phyloP scores from a whole-genome alignment of 1,284 basidiomycete genomes.

The Tremellales sp. region DNA sequence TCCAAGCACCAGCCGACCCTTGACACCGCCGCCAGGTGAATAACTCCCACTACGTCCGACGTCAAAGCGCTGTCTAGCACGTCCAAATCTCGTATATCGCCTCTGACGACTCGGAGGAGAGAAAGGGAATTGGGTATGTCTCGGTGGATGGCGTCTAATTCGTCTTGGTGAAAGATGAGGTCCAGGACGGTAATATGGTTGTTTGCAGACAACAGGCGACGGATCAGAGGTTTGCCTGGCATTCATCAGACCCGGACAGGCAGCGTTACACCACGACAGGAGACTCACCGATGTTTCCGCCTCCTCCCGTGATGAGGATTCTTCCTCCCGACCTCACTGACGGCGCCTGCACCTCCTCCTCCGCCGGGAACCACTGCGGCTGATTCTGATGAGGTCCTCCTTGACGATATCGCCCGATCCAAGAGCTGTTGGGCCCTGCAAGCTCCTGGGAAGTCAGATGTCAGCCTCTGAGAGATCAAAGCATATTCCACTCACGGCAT shows the following conservation, averaged over 20 bases:
- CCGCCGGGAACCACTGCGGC: neutral
- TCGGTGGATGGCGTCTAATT: slow-evolving; percentile 12
- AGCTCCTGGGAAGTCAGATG: neutral
- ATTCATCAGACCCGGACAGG: neutral
- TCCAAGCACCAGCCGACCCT: slow-evolving; percentile 31
- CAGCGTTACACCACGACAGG: neutral
- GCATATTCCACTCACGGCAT: neutral
- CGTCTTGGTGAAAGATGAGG: slow-evolving; percentile 21
- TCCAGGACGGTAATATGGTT: slow-evolving; percentile 25
- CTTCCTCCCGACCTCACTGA: neutral
- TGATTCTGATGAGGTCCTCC: neutral
- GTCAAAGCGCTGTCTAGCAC: slow-evolving; percentile 13
- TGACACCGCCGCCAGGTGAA: slow-evolving; percentile 37
- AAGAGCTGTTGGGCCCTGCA: neutral
- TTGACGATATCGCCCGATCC: neutral
- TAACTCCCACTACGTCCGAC: slow-evolving; percentile 22
- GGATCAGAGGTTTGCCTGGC: slow-evolving; percentile 24
- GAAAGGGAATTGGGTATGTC: slow-evolving; percentile 9
- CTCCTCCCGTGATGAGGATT: slow-evolving; percentile 15
- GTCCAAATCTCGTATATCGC: slow-evolving; percentile 25
- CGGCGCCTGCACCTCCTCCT: neutral
- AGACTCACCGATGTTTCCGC: slow-evolving; percentile 16
- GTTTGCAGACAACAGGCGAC: slow-evolving; percentile 12
- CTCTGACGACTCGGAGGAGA: slow-evolving; percentile 12
- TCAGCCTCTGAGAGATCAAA: neutral